Evolutionary conservation across 1,284 basidiomycete species (phyloP).

Genomic region (Xerocomus cyaneibrunnescens): DNA sequence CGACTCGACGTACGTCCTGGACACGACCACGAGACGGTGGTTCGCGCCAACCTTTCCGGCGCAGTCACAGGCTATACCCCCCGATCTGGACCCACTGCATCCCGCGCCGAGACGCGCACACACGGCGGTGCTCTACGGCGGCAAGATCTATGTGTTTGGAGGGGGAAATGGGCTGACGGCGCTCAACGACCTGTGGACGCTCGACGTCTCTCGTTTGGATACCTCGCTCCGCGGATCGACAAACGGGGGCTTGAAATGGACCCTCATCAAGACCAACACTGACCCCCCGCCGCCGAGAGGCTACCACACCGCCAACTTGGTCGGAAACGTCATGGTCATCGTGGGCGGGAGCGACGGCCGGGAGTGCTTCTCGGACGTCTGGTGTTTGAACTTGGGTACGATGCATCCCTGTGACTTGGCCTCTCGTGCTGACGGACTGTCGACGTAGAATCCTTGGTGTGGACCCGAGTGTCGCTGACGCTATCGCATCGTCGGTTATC

Average conservation of each 20-base stretch:
- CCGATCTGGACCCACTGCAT: constrained; percentile 26
- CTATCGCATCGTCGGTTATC: constrained; percentile 71
- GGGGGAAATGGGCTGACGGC: constrained; percentile 90
- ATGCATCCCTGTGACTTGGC: background rate
- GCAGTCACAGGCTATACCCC: constrained; percentile 7
- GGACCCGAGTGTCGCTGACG: constrained; percentile 64
- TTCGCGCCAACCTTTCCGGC: constrained; percentile 46
- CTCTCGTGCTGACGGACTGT: background rate
- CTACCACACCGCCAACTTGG: constrained; percentile 88
- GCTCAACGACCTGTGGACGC: constrained; percentile 87
- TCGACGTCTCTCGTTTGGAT: constrained; percentile 58
- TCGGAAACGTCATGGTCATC: constrained; percentile 82
- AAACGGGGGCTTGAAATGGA: constrained; percentile 60
- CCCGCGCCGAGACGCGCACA: constrained; percentile 82
- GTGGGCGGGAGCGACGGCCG: constrained; percentile 80
- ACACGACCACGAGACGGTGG: constrained; percentile 75
- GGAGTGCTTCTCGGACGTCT: constrained; percentile 84
- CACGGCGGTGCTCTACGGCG: constrained; percentile 74
- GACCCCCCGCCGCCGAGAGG: constrained; percentile 70
- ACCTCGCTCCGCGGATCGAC: constrained; percentile 19
- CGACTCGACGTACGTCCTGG: constrained; percentile 78
- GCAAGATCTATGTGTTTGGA: constrained; percentile 85
- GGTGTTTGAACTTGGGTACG: constrained; percentile 83
- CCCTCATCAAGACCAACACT: constrained; percentile 50
- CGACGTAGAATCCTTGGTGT: constrained; percentile 62